Evolutionary conservation across 2,329 filamentous ascomycete species (phyloP).

Genomic region (Exophiala oligosperma): DNA sequence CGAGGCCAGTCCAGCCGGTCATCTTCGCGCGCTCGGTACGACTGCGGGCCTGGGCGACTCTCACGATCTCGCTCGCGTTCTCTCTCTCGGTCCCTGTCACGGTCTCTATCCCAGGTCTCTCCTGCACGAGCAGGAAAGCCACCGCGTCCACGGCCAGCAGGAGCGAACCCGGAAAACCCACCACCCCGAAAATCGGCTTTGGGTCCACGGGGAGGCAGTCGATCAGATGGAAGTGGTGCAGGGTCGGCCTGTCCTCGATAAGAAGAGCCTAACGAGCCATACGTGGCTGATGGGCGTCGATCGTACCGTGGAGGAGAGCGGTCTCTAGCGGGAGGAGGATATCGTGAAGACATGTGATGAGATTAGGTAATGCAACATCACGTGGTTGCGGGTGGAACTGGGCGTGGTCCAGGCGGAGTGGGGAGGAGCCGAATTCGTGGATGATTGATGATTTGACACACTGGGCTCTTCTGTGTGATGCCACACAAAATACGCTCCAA

Average conservation of each 20-base stretch:
- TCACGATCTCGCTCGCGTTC: constrained; percentile 48
- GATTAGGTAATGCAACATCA: constrained; percentile 1
- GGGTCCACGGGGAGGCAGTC: constrained; percentile 78
- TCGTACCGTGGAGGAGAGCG: constrained; percentile 70
- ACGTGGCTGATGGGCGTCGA: constrained; percentile 66
- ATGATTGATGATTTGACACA: neutral
- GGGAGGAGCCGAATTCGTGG: neutral
- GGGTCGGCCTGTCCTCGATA: constrained; percentile 57
- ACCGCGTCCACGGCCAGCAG: constrained; percentile 50
- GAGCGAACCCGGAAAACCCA: constrained; percentile 33
- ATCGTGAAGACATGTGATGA: constrained; percentile 26
- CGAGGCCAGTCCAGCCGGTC: constrained; percentile 46
- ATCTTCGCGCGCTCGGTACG: constrained; percentile 39
- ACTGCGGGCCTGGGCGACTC: constrained; percentile 36
- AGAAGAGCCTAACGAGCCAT: constrained; percentile 56
- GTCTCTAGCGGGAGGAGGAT: constrained; percentile 65
- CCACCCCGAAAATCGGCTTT: constrained; percentile 69
- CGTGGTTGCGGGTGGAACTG: neutral
- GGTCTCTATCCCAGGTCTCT: constrained; percentile 34
- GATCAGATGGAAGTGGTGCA: constrained; percentile 56
- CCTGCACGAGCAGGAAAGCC: constrained; percentile 60
- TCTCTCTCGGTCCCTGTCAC: constrained; percentile 34
- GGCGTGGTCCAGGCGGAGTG: neutral
- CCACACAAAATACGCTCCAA: neutral
- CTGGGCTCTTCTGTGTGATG: constrained; percentile 1